Evolutionary conservation across 2,329 filamentous ascomycete species (phyloP), one percentile per base, ranked within the genome.

Genomic region (Coleophoma eucalyptorum): DNA sequence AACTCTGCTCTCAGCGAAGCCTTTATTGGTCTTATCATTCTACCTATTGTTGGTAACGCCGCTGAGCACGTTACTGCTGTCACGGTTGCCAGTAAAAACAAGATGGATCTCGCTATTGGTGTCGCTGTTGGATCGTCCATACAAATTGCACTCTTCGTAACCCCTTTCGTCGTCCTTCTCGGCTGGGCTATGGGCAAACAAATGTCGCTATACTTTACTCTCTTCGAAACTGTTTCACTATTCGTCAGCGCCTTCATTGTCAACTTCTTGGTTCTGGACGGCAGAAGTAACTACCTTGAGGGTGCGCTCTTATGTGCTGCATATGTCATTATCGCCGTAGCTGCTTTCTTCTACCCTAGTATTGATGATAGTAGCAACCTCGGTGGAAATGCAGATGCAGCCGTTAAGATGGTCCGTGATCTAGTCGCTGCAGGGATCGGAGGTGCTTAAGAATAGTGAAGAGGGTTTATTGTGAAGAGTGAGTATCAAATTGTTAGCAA

Each of bases 221-320:
- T 90, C 45, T 96, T 95, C 69, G 90, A 95, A 77, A 95, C 90
- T 0, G 87, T 94, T 19, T 89, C 87, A 50, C 80, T 95, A 62
- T 95, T 95, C 68, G 83, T 93, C 47, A 88, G 84, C 47, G 85
- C 90, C 7, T 84, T 95, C 57, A 90, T 95, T 55, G 89, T 93
- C 69, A 94, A 93, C 70, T 95, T 94, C 65, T 72, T 95, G 53
- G 90, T 95, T 45, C 74, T 93, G 54, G 90, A 95, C 62, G 90
- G 90, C 11, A 80, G 90, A 66, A 90, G 86, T 66, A 95, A 95
- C 65, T 95, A 94, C 62, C 80, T 95, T 12, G 90, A 95, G 71
- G 90, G 90, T 13, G 84, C 85, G 2, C 65, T 89, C 40, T 67
- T 89, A 26, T 83, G 82, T 57, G 79, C 83, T 1, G 81, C 83